Evolutionary conservation across 768 basidiomycete genomes (phyloP).

Genomic region (Boletus vinaceobasis): DNA sequence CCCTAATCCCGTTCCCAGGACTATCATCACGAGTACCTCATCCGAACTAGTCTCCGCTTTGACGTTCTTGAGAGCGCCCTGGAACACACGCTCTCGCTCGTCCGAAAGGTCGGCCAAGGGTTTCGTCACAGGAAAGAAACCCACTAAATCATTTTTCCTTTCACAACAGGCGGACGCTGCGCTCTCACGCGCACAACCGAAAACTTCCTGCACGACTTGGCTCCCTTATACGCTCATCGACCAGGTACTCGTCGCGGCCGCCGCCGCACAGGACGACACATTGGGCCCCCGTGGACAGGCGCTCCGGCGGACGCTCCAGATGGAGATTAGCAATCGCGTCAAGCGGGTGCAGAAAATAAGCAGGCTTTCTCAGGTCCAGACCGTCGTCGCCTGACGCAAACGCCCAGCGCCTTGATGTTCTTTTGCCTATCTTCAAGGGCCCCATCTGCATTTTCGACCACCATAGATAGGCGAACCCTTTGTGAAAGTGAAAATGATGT

Average conservation of each 20-base stretch:
- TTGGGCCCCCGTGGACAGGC: constrained; percentile 40
- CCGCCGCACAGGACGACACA: constrained; percentile 41
- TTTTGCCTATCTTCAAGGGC: background rate
- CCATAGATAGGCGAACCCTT: background rate
- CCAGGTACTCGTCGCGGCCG: constrained; percentile 69
- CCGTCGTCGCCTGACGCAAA: background rate
- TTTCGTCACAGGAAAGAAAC: background rate
- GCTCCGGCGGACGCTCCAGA: constrained; percentile 50
- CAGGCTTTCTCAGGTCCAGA: constrained; percentile 28
- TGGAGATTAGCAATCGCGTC: constrained; percentile 59
- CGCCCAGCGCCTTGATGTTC: background rate
- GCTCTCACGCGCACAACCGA: constrained; percentile 50
- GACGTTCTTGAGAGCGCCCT: constrained; percentile 78
- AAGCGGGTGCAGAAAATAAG: constrained; percentile 68
- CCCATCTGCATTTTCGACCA: background rate
- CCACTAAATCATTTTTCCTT: constrained; percentile 1
- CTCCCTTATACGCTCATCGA: constrained; percentile 83
- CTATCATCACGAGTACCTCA: constrained; percentile 79
- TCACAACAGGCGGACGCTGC: constrained; percentile 47
- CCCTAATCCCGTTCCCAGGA: constrained; percentile 34
- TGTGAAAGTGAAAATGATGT: constrained; percentile 2
- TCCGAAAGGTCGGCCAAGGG: constrained; percentile 59
- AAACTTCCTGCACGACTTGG: constrained; percentile 64
- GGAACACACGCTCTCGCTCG: constrained; percentile 64
- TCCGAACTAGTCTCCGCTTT: constrained; percentile 72